These are phyloP conservation scores for Curvularia lunata DNA, from an alignment of 2,329 filamentous ascomycete species.

Conservation along the genomic window DNA sequence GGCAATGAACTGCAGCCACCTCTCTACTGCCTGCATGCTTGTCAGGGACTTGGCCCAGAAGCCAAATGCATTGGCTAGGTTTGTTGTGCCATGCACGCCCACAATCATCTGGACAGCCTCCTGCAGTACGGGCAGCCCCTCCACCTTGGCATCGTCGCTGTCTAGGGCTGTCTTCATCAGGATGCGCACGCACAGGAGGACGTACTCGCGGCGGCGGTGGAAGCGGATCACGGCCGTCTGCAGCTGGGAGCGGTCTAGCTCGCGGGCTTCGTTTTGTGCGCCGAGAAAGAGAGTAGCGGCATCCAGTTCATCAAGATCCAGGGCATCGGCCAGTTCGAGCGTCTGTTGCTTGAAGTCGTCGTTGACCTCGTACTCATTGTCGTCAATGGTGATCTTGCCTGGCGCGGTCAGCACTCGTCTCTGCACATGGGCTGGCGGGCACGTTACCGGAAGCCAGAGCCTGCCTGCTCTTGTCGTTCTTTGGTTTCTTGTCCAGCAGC, in stretches of 20 bases:
- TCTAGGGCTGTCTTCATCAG: constrained; percentile 72
- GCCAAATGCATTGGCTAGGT: constrained; percentile 61
- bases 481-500: constrained; percentile 75
- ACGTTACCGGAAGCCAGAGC: constrained; percentile 56
- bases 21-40: constrained; percentile 77
- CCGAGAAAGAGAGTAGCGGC: constrained; percentile 78
- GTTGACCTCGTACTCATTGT: constrained; percentile 80
- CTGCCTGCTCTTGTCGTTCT: constrained; percentile 77
- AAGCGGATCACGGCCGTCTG: constrained; percentile 85
- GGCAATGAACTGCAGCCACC: constrained; percentile 74
- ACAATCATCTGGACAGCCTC: constrained; percentile 51
- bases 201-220: constrained; percentile 81
- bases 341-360: constrained; percentile 84
- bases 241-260: constrained; percentile 73
- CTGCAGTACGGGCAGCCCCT: constrained; percentile 31
- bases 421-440: background rate
- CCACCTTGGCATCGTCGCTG: constrained; percentile 35
- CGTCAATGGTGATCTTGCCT: constrained; percentile 79
- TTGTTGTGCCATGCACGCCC: constrained; percentile 62
- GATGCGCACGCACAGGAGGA: constrained; percentile 83
- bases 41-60: constrained; percentile 77
- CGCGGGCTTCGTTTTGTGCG: constrained; percentile 70
- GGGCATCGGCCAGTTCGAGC: constrained; percentile 81
- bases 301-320: constrained; percentile 88
- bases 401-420: constrained; percentile 23